Conservation (phyloP, 169 alveolate genomes). For the Plasmodium vivax region DNA sequence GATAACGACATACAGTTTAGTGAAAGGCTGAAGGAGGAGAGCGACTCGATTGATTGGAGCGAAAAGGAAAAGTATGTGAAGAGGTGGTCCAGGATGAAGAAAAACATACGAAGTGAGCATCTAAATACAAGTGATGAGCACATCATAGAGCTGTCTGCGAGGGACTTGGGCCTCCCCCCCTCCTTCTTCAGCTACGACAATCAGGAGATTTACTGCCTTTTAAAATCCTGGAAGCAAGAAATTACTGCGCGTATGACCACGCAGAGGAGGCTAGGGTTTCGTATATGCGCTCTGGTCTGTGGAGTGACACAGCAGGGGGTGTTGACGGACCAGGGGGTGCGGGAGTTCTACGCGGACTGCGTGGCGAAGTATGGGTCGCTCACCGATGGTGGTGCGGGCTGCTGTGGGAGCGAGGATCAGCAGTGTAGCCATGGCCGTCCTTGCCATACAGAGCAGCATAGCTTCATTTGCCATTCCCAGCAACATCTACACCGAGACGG, state of each 20-base stretch:
- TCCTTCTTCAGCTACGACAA: constrained; percentile 23
- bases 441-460: no score
- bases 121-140: constrained; percentile 32
- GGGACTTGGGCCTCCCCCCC: constrained; percentile 38
- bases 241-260: constrained; percentile 52
- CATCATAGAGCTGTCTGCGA: constrained; percentile 17
- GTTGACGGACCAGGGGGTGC: constrained; percentile 11
- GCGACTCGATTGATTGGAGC: constrained; percentile 4
- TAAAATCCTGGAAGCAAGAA: constrained; percentile 70
- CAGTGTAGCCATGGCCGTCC: no score
- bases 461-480: no score
- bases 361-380: not conserved
- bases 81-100: constrained; percentile 65
- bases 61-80: constrained; percentile 41
- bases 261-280: constrained; percentile 51
- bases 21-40: constrained; percentile 10
- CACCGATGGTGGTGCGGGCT: not conserved
- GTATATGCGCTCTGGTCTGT: constrained; percentile 53
- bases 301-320: not conserved
- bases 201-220: constrained; percentile 38
- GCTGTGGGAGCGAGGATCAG: not conserved
- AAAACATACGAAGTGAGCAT: constrained; percentile 15
- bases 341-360: not conserved
- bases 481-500: not conserved
- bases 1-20: constrained; percentile 47